Evolutionary conservation across 2,329 filamentous ascomycete species (phyloP).

Genomic region (Pseudopithomyces maydicus): DNA sequence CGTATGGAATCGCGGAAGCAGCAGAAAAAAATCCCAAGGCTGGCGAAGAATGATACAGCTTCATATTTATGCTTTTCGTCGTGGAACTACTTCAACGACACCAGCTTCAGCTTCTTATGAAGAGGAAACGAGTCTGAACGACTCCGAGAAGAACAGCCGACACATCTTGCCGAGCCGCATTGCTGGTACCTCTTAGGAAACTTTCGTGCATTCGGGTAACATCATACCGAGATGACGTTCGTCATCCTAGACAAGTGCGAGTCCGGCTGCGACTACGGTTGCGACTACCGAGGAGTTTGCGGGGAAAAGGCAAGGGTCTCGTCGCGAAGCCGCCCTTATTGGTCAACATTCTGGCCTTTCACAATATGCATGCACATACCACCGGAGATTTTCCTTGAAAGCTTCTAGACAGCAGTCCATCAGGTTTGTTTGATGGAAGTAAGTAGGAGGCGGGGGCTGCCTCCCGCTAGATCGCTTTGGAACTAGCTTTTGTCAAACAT

Average conservation of each 20-base stretch:
- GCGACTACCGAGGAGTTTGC: background rate
- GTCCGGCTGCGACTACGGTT: background rate
- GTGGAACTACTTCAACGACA: background rate
- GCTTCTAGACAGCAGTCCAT: background rate
- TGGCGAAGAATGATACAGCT: background rate
- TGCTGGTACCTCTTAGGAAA: background rate
- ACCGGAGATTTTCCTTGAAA: background rate
- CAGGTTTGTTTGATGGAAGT: background rate
- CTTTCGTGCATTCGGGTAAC: background rate
- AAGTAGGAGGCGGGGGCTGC: background rate
- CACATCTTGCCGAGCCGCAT: background rate
- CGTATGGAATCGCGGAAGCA: constrained; percentile 4
- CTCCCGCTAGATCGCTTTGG: too few species aligned
- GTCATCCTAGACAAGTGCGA: too few species aligned
- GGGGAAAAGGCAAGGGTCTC: background rate
- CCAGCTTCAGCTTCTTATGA: too few species aligned
- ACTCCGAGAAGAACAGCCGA: background rate
- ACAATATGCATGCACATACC: background rate
- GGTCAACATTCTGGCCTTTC: background rate
- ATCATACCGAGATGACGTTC: constrained; percentile 6
- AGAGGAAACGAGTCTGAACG: background rate
- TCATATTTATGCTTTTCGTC: background rate
- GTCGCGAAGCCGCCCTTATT: background rate
- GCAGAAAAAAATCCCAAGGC: background rate
- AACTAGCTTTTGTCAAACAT: too few species aligned